phyloP scores from a whole-genome alignment of 495 filamentous ascomycete genomes.

The Penicillium malachiteum region DNA sequence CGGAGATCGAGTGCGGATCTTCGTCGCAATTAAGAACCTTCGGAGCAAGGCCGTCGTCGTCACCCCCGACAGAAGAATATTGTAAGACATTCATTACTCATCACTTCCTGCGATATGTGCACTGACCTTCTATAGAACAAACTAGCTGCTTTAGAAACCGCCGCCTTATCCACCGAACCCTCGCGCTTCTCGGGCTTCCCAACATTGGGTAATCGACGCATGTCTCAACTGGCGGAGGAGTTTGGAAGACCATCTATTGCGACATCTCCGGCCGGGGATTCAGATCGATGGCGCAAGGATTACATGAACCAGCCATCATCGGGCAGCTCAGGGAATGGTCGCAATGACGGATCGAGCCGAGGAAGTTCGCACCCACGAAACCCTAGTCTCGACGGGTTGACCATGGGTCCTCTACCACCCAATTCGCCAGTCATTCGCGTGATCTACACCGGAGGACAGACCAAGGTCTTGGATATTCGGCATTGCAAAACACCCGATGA shows the following conservation, averaged over 20 bases:
- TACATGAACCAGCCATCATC: conserved; percentile 56
- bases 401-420: conserved; percentile 75
- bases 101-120: not conserved
- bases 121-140: conserved; percentile 39
- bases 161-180: conserved; percentile 64
- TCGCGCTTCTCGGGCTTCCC: conserved; percentile 58
- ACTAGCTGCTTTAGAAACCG: conserved; percentile 42
- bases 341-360: conserved; percentile 39
- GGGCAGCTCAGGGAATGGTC: conserved; percentile 44
- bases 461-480: conserved; percentile 85
- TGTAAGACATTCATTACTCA: conserved; percentile 50
- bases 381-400: conserved; percentile 74
- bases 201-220: conserved; percentile 64
- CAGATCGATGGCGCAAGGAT: conserved; percentile 45
- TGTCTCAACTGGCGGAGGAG: conserved; percentile 65
- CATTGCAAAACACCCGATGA: conserved; percentile 89
- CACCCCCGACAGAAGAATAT: conserved; percentile 83
- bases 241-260: conserved; percentile 58
- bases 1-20: conserved; percentile 93
- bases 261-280: conserved; percentile 62
- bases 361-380: conserved; percentile 52
- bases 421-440: conserved; percentile 84
- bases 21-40: conserved; percentile 88
- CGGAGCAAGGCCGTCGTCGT: conserved; percentile 79
- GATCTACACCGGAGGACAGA: conserved; percentile 86